A percentile compares a stretch with the other conserved stretches of the same genome.
phyloP scores from a whole-genome alignment of 257 asterid genomes.

The Handroanthus guayacan region DNA sequence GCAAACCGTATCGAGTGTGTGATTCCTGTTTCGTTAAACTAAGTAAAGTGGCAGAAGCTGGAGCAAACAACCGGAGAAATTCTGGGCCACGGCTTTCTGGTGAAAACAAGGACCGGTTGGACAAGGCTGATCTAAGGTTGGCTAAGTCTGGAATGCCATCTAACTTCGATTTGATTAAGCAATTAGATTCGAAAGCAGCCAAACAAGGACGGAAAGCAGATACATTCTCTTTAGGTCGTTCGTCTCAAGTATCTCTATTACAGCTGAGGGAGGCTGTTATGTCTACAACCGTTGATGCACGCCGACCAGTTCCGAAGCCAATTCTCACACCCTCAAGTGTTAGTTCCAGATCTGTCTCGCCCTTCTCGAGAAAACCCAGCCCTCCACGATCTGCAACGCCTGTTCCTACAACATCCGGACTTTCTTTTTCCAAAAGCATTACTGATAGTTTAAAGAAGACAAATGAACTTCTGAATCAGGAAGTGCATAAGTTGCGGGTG shows the following conservation, averaged over 20 bases:
- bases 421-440: slow-evolving; percentile 79
- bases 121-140: slow-evolving; percentile 77
- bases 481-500: slow-evolving; percentile 77
- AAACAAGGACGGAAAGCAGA: slow-evolving; percentile 88
- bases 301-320: slow-evolving; percentile 71
- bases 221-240: slow-evolving; percentile 69
- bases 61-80: slow-evolving; percentile 66
- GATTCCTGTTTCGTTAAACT: slow-evolving; percentile 86
- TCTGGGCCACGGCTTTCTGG: slow-evolving; percentile 82
- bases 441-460: slow-evolving; percentile 88
- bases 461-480: slow-evolving; percentile 83
- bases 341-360: slow-evolving; percentile 90
- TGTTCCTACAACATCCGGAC: slow-evolving; percentile 87
- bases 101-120: slow-evolving; percentile 84
- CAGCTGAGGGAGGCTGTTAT: slow-evolving; percentile 75
- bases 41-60: slow-evolving; percentile 78
- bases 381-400: slow-evolving; percentile 97
- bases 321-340: slow-evolving; percentile 63
- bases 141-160: slow-evolving; percentile 67
- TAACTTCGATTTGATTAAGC: slow-evolving; percentile 83
- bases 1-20: slow-evolving; percentile 93
- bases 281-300: slow-evolving; percentile 58
- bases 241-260: slow-evolving; percentile 74
- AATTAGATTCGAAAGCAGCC: slow-evolving; percentile 80
- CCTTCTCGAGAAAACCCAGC: slow-evolving; percentile 86